Evolutionary conservation across 192 early-diverging fungal species (phyloP), one percentile per base, ranked within the genome.

Genomic region (Coemansia umbellata): DNA sequence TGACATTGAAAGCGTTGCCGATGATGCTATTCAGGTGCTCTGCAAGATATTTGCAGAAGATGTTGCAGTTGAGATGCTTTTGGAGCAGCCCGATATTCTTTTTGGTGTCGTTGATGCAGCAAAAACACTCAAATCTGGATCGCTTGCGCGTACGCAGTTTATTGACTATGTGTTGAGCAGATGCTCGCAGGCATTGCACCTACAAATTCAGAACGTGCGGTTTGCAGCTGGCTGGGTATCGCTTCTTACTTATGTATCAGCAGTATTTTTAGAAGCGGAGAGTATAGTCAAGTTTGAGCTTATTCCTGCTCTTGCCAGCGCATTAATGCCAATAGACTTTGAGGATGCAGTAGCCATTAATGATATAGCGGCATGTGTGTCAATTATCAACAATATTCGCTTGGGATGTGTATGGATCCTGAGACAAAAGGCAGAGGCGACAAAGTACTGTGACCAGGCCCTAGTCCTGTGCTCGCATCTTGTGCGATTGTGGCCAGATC

Each of bases 381-480:
- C 26, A 2, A 47, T 68, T 37, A 53, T 53, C 11, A 19, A 17
- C 26, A 44, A 31, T 21, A 53, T 60, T 22, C 36, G 60, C 53
- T 31, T 53, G 14, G 65, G 72, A 8, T 75, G 72, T 18, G 28
- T 55, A 5, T 55, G 35, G 37, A 39, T 75, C 5, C 33, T 75
- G 24, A 44, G 52, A 1, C 72, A 75, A 43, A 63, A 59, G 30
- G 47, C 69, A 0, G 60, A 66, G 40, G 37, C 60, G 27, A 58
- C 42, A 13, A 14, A 53, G 7, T 68, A 64, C 22, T 32, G 57
- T 0, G 72, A 75, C 28, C 55, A 59, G 37, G 64, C 72, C 32
- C 53, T 75, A n/a, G 72, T 63, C 15, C 43, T 75, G 21, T 62
- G 55, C 24, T 63, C 72, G 15, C 72, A 75, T 18, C 23, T 68